Evolutionary conservation across 2,329 filamentous ascomycete species (phyloP).

Genomic region (Ramichloridium luteum): DNA sequence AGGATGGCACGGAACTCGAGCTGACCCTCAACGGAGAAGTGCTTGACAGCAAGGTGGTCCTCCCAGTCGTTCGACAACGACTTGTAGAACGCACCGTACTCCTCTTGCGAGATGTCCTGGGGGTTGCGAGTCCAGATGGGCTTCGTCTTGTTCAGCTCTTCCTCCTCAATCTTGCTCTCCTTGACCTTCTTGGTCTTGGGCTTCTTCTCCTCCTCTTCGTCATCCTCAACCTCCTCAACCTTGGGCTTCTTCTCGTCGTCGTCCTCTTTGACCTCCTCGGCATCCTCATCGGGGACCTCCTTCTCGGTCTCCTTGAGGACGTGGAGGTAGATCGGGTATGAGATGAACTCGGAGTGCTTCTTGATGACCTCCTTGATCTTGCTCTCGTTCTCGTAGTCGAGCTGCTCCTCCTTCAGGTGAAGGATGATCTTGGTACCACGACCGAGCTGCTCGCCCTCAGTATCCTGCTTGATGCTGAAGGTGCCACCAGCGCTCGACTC

Average conservation of each 20-base stretch:
- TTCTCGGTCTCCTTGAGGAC: conserved; percentile 98
- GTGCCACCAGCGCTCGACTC: conserved; percentile 95
- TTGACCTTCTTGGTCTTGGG: conserved; percentile 99
- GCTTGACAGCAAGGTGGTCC: conserved; percentile 98
- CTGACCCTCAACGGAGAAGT: conserved; percentile 99
- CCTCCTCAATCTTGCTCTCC: conserved; percentile 96
- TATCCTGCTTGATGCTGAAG: conserved; percentile 85
- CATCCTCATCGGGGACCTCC: conserved; percentile 94
- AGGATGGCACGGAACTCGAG: conserved; percentile 99
- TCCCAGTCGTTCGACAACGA: conserved; percentile 99
- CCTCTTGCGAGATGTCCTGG: conserved; percentile 84
- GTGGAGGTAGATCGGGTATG: conserved; percentile 99
- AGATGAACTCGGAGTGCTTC: conserved; percentile 99
- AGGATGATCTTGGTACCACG: conserved; percentile 97
- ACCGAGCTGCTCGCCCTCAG: conserved; percentile 78
- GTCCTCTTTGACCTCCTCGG: conserved; percentile 57
- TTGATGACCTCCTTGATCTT: conserved; percentile 99
- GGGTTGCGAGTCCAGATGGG: conserved; percentile 99
- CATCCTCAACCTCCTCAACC: conserved; percentile 76
- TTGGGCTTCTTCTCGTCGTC: conserved; percentile 89
- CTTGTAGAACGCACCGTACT: conserved; percentile 99
- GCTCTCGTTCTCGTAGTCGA: conserved; percentile 94
- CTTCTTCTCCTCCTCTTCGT: conserved; percentile 71
- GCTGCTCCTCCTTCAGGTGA: conserved; percentile 98
- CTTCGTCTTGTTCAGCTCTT: conserved; percentile 99